Base-by-base conservation (phyloP, 148 eudicot genomes). In the Amaranthus hypochondriacus region DNA sequence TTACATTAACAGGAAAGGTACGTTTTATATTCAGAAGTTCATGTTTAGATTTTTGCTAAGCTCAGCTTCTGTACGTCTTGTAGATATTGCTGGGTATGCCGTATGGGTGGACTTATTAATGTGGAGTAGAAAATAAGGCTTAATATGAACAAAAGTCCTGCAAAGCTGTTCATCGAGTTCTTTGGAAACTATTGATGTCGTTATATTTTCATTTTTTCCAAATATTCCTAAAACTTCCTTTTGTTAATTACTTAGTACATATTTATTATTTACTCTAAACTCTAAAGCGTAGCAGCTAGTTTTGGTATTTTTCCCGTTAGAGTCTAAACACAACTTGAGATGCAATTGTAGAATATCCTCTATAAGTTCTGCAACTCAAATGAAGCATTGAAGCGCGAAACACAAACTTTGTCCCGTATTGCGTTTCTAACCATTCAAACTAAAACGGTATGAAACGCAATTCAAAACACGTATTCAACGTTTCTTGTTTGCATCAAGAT, bases 1-100 rank as follows among this genome's bases (percentile, higher is more conserved):
- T 94, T 61, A 94, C 98, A 15, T 89, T 94, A 74, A 89, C 86
- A 0, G 96, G 98, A 78, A 91, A 91, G 97, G 98, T 94, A 43
- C 18, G 78, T 28, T 69, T 39, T 43, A 44, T 54, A 49, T 68
- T 46, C n/a, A 11, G 2, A 52, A 18, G 39, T 73, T 53, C 5
- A 2, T 42, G 43, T 46, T 62, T 73, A 5, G 1, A 8, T 11
- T 2, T 46, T 71, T 56, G 54, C 15, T 9, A 14, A 13, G 13
- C 15, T 71, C 7, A 47, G 43, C 7, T 2, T 43, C 48, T 55
- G 50, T 42, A 12, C 14, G 55, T 8, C 5, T 66, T 15, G 43
- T 66, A n/a, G 55, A 7, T 66, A 3, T 15, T 15, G 55, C 42
- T 6, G 5, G 12, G n/a, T 3, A 2, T 60, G 44, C 12, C 7